A percentile compares a stretch with the other conserved stretches of the same genome.
Evolutionary conservation across 108 stramenopile genomes (phyloP).

Genomic region (Nannochloropsis gaditana): DNA sequence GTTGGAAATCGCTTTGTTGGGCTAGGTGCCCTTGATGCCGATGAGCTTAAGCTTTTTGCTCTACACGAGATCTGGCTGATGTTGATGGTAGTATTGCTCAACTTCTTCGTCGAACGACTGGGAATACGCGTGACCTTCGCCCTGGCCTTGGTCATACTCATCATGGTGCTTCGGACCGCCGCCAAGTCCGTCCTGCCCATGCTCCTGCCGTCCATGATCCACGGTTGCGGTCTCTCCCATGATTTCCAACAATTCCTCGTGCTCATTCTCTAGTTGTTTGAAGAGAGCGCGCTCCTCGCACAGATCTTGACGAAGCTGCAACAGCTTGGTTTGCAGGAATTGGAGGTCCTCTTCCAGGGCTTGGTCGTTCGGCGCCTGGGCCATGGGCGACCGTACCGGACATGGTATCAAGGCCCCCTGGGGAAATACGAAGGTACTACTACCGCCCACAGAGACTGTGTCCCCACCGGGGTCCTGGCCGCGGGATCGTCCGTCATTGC

Average conservation of each 20-base stretch:
- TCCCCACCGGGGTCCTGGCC: neutral
- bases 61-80: conserved; percentile 11
- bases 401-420: no score
- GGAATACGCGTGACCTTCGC: neutral
- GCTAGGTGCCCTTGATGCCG: neutral
- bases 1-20: no score
- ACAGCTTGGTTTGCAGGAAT: neutral
- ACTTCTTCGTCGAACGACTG: neutral
- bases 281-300: neutral
- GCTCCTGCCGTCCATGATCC: neutral
- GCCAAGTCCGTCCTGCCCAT: neutral
- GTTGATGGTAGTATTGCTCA: neutral
- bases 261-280: conserved; percentile 3
- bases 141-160: neutral
- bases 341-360: conserved; percentile 7
- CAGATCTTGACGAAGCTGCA: conserved; percentile 14
- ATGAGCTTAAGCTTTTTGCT: neutral
- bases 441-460: neutral
- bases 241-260: neutral
- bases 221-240: neutral
- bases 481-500: neutral
- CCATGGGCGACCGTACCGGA: neutral
- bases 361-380: neutral
- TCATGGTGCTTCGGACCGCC: neutral
- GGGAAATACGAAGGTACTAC: neutral